Percentiles rank a stretch among this genome's conserved stretches.
phyloP scores from a whole-genome alignment of 306 rosid genomes.

The Geum urbanum region DNA sequence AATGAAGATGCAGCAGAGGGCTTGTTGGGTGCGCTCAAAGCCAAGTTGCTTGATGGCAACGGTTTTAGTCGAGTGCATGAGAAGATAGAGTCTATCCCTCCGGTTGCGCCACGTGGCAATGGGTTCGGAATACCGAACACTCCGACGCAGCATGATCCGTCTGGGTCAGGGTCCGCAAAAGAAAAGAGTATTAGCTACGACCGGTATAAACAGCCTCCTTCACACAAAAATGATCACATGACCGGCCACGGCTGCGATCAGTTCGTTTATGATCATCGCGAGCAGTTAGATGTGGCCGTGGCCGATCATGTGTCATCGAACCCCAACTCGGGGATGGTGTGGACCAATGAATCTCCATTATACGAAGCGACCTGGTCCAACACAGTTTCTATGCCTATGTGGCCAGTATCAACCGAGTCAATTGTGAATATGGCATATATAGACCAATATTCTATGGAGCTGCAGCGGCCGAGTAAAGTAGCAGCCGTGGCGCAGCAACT shows the following conservation, averaged over 20 bases:
- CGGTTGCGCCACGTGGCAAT: not conserved
- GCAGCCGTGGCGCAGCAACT: not conserved
- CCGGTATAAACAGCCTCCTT: not conserved
- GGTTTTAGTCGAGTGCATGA: slow-evolving; percentile 12
- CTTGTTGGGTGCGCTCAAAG: slow-evolving; percentile 60
- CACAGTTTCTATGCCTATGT: slow-evolving; percentile 7
- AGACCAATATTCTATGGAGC: slow-evolving; percentile 14
- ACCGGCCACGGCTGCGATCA: not conserved
- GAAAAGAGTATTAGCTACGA: not conserved
- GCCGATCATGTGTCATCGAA: not conserved
- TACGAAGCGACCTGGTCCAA: slow-evolving; percentile 11
- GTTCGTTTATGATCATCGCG: not conserved
- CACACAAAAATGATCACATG: not conserved
- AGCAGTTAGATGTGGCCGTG: not conserved
- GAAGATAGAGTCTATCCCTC: slow-evolving; percentile 5
- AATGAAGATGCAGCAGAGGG: slow-evolving; percentile 34
- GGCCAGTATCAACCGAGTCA: not conserved
- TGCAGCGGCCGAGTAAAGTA: not conserved
- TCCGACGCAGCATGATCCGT: not conserved
- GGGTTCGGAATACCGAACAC: not conserved
- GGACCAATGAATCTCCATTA: not conserved
- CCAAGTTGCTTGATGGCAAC: slow-evolving; percentile 46
- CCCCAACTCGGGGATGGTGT: not conserved
- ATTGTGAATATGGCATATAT: not conserved
- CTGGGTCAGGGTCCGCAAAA: not conserved